Evolutionary conservation across 1,139 yeast genomes (phyloP), one percentile per base, ranked within the genome.

Genomic region (Magnusiomyces clavatus): DNA sequence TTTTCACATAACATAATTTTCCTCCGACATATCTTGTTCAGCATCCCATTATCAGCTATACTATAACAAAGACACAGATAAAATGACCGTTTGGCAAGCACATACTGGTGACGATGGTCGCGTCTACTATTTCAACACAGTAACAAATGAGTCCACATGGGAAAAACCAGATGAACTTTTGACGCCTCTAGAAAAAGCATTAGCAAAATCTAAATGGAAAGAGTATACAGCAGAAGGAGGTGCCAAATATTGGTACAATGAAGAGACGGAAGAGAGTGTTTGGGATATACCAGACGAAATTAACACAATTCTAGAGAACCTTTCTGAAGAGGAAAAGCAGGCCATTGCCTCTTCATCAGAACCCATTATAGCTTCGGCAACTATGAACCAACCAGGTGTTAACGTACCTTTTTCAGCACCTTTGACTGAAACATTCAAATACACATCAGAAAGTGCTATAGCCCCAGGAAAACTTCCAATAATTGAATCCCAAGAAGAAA

Each of bases 81-180:
- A 13, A 6, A 44, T 44, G 47, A 16, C 29, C 13, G 47, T 35
- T 14, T 88, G 96, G 96, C 81, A 79, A 64, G 77, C 81, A 56
- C 77, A 78, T 19, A 71, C 71, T 42, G 88, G 84, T 58, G 79
- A 77, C 12, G 78, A 80, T 42, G 95, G 95, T 0, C 74, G 83
- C 43, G 72, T 72, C 1, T 90, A 89, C 69, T 89, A 84, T 66
- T 86, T 81, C 66, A 81, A 89, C 59, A 56, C 77, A 0, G 74
- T 64, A 40, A 84, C 94, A 0, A 77, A 80, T 51, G 82, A 81
- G 60, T 82, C 96, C 0, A 79, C 83, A 47, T 89, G 97, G 96
- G 86, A 84, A 8, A 78, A 82, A 57, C 97, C 97, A 0, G 79
- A 72, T 34, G 82, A 71, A 49, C 63, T 76, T 38, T 66, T 62